phyloP scores from a whole-genome alignment of 371 early-diverging fungal genomes.

The Syncephalastrum racemosum region DNA sequence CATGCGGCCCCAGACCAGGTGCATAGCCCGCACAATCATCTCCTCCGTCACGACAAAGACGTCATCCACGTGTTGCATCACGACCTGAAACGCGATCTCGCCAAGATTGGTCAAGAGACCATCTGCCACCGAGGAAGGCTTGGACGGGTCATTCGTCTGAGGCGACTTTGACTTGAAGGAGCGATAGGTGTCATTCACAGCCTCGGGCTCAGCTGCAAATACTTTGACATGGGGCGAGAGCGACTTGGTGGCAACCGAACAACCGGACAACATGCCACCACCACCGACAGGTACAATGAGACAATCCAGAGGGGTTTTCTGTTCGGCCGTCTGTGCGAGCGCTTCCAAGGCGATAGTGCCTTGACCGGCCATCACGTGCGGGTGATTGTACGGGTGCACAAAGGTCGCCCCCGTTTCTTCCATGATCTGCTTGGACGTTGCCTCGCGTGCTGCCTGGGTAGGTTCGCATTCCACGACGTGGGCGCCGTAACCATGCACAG shows the following conservation, averaged over 20 bases:
- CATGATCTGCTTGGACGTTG: constrained; percentile 20
- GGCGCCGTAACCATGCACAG: constrained; percentile 57
- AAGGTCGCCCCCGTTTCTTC: constrained; percentile 37
- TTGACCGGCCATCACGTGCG: constrained; percentile 60
- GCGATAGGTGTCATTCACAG: constrained; percentile 40
- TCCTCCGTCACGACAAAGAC: constrained; percentile 55
- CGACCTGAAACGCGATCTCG: constrained; percentile 40
- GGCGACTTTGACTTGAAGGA: constrained; percentile 22
- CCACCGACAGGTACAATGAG: constrained; percentile 58
- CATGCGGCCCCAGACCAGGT: constrained; percentile 51
- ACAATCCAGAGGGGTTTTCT: constrained; percentile 38
- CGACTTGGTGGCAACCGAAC: constrained; percentile 44
- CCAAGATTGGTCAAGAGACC: constrained; percentile 45
- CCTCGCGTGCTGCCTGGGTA: constrained; percentile 30
- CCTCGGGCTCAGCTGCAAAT: constrained; percentile 53
- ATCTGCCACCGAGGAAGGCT: constrained; percentile 38
- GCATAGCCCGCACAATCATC: constrained; percentile 51
- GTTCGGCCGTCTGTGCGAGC: constrained; percentile 39
- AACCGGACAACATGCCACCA: constrained; percentile 62
- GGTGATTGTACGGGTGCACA: constrained; percentile 49
- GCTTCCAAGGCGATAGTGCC: constrained; percentile 58
- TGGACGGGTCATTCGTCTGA: constrained; percentile 9
- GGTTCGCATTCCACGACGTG: constrained; percentile 46
- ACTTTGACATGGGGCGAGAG: constrained; percentile 35
- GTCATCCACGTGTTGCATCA: constrained; percentile 46